Conservation (phyloP, 2,329 filamentous ascomycete species). For the Capronia americana region DNA sequence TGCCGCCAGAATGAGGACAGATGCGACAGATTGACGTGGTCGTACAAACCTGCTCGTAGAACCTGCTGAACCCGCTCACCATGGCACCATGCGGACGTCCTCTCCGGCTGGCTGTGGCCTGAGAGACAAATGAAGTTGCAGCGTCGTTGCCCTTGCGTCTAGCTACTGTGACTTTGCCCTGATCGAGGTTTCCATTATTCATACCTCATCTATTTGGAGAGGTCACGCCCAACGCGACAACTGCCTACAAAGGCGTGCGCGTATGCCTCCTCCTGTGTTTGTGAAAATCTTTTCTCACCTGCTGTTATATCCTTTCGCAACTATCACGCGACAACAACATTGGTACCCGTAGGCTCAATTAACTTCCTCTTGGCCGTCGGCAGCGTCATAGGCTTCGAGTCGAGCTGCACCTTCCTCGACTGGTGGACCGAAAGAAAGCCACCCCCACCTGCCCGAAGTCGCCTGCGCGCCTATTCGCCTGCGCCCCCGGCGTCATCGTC, state of each 20-base stretch:
- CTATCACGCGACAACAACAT: neutral
- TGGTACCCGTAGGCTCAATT: neutral
- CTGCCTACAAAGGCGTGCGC: conserved; percentile 30
- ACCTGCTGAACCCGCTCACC: neutral
- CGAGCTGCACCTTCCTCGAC: neutral
- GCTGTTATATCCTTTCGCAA: neutral
- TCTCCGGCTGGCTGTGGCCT: neutral
- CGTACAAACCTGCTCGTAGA: conserved; percentile 6
- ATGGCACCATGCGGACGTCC: neutral
- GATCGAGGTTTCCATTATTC: conserved; percentile 39
- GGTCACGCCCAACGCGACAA: conserved; percentile 24
- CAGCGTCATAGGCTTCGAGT: neutral
- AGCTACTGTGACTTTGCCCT: conserved; percentile 24
- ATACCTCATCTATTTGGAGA: conserved; percentile 24
- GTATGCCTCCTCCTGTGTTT: conserved; percentile 3
- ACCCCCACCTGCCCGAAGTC: neutral
- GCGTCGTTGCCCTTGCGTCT: neutral
- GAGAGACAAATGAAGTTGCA: conserved; percentile 1
- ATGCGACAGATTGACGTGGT: neutral
- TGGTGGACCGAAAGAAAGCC: neutral
- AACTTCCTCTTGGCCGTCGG: neutral
- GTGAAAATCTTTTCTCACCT: conserved; percentile 3
- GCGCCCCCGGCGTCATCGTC: neutral
- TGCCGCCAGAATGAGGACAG: neutral
- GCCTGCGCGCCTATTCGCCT: neutral